These are phyloP conservation scores for Fusarium fracticaudum DNA, from an alignment of 2,329 filamentous ascomycete species.

Conservation along the genomic window DNA sequence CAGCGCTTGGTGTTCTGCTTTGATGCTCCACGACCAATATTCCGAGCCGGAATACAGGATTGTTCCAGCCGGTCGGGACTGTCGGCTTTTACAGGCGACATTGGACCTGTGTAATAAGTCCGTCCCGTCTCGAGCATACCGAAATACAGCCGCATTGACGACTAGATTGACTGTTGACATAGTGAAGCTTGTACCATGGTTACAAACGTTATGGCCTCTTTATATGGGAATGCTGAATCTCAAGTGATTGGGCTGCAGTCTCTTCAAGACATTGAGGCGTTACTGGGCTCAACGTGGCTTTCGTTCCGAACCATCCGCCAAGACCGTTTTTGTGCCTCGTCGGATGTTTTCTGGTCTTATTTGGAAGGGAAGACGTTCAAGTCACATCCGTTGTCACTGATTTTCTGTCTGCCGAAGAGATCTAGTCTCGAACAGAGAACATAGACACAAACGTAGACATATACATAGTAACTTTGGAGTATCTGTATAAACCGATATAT, in stretches of 20 bases:
- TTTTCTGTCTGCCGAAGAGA: neutral
- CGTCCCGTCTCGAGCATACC: neutral
- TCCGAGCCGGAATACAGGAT: neutral
- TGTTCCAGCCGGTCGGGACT: neutral
- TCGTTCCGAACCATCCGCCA: conserved; percentile 20
- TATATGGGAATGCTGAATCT: neutral
- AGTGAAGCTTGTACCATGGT: neutral
- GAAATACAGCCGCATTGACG: neutral
- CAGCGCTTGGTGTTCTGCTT: neutral
- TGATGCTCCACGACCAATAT: neutral
- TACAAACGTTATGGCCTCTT: neutral
- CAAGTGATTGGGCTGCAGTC: neutral
- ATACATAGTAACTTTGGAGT: neutral
- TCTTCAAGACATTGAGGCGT: conserved; percentile 3
- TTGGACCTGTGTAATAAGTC: neutral
- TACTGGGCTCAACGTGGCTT: conserved; percentile 3
- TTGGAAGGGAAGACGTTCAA: neutral
- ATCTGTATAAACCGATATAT: neutral
- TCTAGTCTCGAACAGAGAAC: neutral
- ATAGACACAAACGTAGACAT: neutral
- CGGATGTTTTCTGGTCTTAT: neutral
- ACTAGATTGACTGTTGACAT: neutral
- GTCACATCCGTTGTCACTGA: no score
- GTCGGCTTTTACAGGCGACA: neutral
- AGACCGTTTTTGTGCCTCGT: conserved; percentile 13